These are phyloP conservation scores for Penicillium lagena DNA, from an alignment of 495 filamentous ascomycete genomes.

Conservation along the genomic window DNA sequence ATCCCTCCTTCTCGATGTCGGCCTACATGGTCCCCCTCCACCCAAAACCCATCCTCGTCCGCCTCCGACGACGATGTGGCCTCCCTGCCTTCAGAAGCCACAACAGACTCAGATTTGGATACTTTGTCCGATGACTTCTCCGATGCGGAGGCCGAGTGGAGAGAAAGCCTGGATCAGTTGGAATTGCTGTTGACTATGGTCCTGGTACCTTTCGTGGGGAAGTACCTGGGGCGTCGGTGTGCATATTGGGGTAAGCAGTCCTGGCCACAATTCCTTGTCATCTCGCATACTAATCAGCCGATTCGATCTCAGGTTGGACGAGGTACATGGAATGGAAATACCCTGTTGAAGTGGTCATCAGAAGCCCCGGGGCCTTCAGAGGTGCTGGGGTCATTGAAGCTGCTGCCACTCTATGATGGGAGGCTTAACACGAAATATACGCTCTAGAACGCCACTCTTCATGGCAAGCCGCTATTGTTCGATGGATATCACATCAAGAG, in stretches of 20 bases:
- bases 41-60: conserved; percentile 28
- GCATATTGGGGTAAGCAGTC: conserved; percentile 80
- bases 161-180: conserved; percentile 84
- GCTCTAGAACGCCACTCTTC: neutral
- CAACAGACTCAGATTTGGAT: conserved; percentile 50
- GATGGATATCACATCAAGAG: too few species aligned
- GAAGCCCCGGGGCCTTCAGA: conserved; percentile 52
- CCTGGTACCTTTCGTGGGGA: conserved; percentile 84
- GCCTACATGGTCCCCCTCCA: conserved; percentile 35
- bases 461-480: neutral
- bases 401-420: conserved; percentile 57
- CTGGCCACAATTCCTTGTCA: too few species aligned
- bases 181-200: conserved; percentile 92
- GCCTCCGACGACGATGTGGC: conserved; percentile 63
- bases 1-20: conserved; percentile 38
- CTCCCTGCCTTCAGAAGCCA: conserved; percentile 70
- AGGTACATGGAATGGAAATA: conserved; percentile 76
- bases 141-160: conserved; percentile 91
- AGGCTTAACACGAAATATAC: neutral
- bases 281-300: too few species aligned
- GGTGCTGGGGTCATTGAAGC: conserved; percentile 63
- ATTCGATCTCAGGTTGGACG: conserved; percentile 50
- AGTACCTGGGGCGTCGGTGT: conserved; percentile 86
- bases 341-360: conserved; percentile 57
- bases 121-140: conserved; percentile 52